Base-by-base conservation (phyloP, 257 asterid species). In the Salvia splendens region DNA sequence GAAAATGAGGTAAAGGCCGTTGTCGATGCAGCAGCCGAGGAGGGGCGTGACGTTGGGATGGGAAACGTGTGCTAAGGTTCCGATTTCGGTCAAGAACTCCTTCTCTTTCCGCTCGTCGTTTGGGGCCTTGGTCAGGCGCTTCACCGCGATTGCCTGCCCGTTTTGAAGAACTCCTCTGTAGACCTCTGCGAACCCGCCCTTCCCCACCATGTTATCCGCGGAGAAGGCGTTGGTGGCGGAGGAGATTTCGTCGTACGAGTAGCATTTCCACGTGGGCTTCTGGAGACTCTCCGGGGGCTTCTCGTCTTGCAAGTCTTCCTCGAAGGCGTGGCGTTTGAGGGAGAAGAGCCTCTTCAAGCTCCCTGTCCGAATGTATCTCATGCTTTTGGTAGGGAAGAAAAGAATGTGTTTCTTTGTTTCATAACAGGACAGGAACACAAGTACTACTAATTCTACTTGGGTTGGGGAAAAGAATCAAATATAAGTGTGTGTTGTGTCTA, bases 181-280 rank as follows among this genome's bases (percentile, higher is more conserved):
- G 1, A 93, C 99, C 90, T 91, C 96, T n/a, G 99, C 97, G 75
- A 73, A 90, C 9, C 99, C 99, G 70, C 99, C 99, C 82, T 73
- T 85, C 12, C 99, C 99, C 2, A 85, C 99, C 86, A 93, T 71
- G 56, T 90, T 86, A 8, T 83, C 97, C 89, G 87, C 52, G 73
- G 79, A 75, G 55, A 92, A 92, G 3, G 86, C 95, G 63, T 86
- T 74, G 46, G 98, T 92, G 79, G 98, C 97, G 33, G 81, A 83
- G 56, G 46, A 82, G 70, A 92, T 77, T 82, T 92, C 90, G 48
- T 82, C 78, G 65, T 61, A 89, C 59, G 93, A 86, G 68, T 86
- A 92, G 84, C 98, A 92, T 86, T 77, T 92, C 97, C 97, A 92
- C 2, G 86, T 76, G 80, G 98, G 96, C 30, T 24, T 87, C 2